A percentile compares a stretch with the other conserved stretches of the same genome.
Evolutionary conservation across 768 basidiomycete genomes (phyloP).

Genomic region (Boletellus sp.): DNA sequence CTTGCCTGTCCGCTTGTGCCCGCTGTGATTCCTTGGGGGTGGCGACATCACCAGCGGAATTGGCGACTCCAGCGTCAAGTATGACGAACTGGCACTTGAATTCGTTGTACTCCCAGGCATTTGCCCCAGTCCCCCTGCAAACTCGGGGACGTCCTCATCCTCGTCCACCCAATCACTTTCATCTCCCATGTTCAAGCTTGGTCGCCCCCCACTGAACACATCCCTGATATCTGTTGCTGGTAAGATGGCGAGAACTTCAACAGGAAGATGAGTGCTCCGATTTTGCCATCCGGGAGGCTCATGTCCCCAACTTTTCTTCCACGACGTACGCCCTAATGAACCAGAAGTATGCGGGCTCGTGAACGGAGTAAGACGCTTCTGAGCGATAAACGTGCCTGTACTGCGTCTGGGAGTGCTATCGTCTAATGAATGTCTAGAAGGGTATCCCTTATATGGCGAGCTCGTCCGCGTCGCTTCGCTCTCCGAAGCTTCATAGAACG

Average conservation of each 20-base stretch:
- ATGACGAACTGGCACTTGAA: constrained; percentile 23
- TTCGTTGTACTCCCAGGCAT: constrained; percentile 29
- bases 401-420: constrained; percentile 39
- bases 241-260: constrained; percentile 75
- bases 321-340: constrained; percentile 64
- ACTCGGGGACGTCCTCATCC: constrained; percentile 69
- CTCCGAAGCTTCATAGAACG: constrained; percentile 74
- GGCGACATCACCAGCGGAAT: constrained; percentile 45
- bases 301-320: constrained; percentile 88
- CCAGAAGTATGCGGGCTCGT: constrained; percentile 48
- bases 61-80: constrained; percentile 33
- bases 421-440: constrained; percentile 48
- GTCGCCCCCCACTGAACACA: constrained; percentile 65
- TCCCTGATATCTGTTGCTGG: constrained; percentile 58
- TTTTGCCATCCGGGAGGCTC: constrained; percentile 85
- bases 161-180: constrained; percentile 90
- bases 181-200: constrained; percentile 58
- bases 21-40: constrained; percentile 46
- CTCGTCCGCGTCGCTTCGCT: constrained; percentile 57
- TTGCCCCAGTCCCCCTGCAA: constrained; percentile 79
- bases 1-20: constrained; percentile 36
- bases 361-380: constrained; percentile 77
- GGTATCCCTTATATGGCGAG: constrained; percentile 57
- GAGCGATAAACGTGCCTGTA: constrained; percentile 70
- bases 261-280: constrained; percentile 58